phyloP scores from a whole-genome alignment of 2,329 filamentous ascomycete species.

The Seiridium unicorne region DNA sequence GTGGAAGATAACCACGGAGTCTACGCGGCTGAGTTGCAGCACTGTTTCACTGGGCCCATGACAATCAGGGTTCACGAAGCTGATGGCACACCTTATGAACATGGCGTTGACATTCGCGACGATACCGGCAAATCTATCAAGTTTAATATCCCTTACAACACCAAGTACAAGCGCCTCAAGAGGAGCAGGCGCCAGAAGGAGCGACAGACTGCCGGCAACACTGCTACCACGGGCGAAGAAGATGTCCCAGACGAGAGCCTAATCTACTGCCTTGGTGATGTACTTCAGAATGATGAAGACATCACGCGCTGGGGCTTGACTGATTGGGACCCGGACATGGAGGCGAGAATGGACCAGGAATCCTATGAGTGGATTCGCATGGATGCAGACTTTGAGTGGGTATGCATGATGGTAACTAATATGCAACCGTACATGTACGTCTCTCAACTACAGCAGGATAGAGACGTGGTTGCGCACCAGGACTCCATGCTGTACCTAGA shows the following conservation, averaged over 20 bases:
- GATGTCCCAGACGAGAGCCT: constrained; percentile 72
- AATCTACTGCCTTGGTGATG: constrained; percentile 88
- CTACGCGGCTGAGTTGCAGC: constrained; percentile 66
- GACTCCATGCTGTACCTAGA: constrained; percentile 75
- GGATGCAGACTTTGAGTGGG: constrained; percentile 98
- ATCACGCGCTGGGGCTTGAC: constrained; percentile 78
- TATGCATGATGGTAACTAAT: constrained; percentile 76
- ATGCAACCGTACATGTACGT: constrained; percentile 98
- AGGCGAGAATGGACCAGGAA: constrained; percentile 89
- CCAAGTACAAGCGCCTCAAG: constrained; percentile 97
- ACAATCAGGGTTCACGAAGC: constrained; percentile 97
- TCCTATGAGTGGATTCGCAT: constrained; percentile 99
- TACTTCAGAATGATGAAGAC: constrained; percentile 80
- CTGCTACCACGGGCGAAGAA: constrained; percentile 46
- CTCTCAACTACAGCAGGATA: constrained; percentile 93
- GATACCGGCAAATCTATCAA: constrained; percentile 70
- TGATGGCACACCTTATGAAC: constrained; percentile 96
- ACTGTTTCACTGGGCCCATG: constrained; percentile 93
- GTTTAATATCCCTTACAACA: constrained; percentile 97
- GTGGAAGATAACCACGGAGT: constrained; percentile 75
- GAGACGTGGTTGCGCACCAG: constrained; percentile 88
- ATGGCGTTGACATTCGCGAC: constrained; percentile 94
- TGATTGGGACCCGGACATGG: constrained; percentile 88
- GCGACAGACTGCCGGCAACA: constrained; percentile 45
- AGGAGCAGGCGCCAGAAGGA: constrained; percentile 67